A percentile compares a stretch with the other conserved stretches of the same genome.
Conservation (phyloP, 1,139 yeast genomes). For the Protomyces inouyei region DNA sequence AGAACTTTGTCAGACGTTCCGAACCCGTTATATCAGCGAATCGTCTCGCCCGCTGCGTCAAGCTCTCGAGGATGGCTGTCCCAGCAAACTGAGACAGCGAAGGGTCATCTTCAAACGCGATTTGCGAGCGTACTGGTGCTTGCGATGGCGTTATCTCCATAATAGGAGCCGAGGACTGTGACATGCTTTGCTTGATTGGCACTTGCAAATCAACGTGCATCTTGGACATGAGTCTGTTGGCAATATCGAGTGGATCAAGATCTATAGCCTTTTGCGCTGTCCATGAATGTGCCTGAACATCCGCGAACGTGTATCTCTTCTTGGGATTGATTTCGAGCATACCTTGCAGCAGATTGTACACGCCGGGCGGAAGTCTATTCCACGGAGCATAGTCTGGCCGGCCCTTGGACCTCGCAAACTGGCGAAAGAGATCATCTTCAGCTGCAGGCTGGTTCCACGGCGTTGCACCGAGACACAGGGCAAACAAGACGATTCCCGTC, state of each 20-base stretch:
- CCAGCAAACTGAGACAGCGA: slow-evolving; percentile 49
- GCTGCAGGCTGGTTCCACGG: slow-evolving; percentile 60
- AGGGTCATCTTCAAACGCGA: slow-evolving; percentile 43
- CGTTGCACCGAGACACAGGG: slow-evolving; percentile 55
- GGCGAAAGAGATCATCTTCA: slow-evolving; percentile 43
- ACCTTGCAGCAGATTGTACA: slow-evolving; percentile 50
- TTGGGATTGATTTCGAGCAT: slow-evolving; percentile 48
- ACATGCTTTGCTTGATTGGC: not conserved
- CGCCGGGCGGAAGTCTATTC: slow-evolving; percentile 48
- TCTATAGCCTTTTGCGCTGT: slow-evolving; percentile 44
- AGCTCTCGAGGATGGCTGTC: slow-evolving; percentile 35
- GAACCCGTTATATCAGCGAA: slow-evolving; percentile 41
- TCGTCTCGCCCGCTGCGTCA: slow-evolving; percentile 37
- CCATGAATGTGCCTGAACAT: slow-evolving; percentile 53
- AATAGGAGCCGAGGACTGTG: slow-evolving; percentile 32
- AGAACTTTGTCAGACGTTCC: slow-evolving; percentile 49
- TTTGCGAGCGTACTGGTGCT: not conserved
- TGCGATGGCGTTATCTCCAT: slow-evolving; percentile 6
- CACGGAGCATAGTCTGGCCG: slow-evolving; percentile 50
- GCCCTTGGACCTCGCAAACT: slow-evolving; percentile 46
- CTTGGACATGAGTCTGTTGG: slow-evolving; percentile 47
- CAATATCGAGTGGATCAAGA: slow-evolving; percentile 49
- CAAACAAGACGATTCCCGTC: slow-evolving; percentile 57
- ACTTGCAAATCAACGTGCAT: slow-evolving; percentile 35
- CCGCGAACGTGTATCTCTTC: slow-evolving; percentile 44